Evolutionary conservation across 2,329 filamentous ascomycete species (phyloP), one percentile per base, ranked within the genome.

Genomic region (Fusarium proliferatum): DNA sequence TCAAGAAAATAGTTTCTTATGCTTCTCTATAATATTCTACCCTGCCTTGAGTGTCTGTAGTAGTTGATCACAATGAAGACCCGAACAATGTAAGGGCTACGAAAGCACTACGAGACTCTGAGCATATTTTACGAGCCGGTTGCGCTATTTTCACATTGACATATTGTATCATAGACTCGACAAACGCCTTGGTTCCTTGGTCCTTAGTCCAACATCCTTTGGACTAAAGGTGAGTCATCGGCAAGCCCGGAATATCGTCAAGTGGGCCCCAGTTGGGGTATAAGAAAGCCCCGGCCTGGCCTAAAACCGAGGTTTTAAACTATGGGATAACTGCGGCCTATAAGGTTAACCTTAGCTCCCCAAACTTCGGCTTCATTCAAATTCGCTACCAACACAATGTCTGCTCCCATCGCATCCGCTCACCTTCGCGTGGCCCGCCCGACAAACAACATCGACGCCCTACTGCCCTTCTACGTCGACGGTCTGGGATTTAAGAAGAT

Each of bases 341-440:
- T 28, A 28, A 28, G 26, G 26, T 7, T 28, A 28, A 28, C 26
- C 26, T 28, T 5, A n/a, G 13, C 3, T 28, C 23, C 7, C 5
- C 9, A 10, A 17, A 57, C 12, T 34, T 12, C 3, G 3, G 2
- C 13, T 26, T 21, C 8, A 17, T 36, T 28, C 19, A n/a, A n/a
- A 21, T n/a, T 41, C 15, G 23, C n/a, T 36, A 26, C 19, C 9
- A 10, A 17, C 9, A 58, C 17, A 28, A 58, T 49, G 55, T 28
- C 41, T 17, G 19, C 41, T 5, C 30, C 55, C 15, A 36, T 58
- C 23, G 55, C 55, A 49, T 49, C 41, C 23, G 55, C 55, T 36
- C 55, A 58, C 13, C 55, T 58, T 49, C 55, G 55, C 23, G 55
- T 58, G 2, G 41, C 55, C 10, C 55, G 55, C 8, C 55, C 55